These are phyloP conservation scores for Nicotiana attenuata DNA, from an alignment of 257 asterid genomes.

Conservation along the genomic window DNA sequence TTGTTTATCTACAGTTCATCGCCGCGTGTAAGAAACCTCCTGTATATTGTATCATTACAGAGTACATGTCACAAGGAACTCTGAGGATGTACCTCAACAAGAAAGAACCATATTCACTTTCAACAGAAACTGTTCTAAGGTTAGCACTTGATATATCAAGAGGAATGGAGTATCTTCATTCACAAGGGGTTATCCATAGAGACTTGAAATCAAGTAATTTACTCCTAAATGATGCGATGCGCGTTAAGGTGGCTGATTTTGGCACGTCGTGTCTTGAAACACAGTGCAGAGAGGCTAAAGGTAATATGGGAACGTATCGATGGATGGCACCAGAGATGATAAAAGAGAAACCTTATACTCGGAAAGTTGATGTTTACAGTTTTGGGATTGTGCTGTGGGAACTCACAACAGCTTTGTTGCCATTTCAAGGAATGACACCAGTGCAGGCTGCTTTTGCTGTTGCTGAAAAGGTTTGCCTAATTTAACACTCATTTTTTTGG, in stretches of 20 bases:
- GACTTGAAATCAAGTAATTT: constrained; percentile 30
- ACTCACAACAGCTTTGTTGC: constrained; percentile 55
- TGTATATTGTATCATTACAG: constrained; percentile 39
- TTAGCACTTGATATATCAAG: constrained; percentile 39
- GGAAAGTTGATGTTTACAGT: constrained; percentile 67
- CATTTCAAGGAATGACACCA: constrained; percentile 59
- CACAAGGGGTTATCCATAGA: constrained; percentile 41
- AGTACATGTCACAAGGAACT: constrained; percentile 44
- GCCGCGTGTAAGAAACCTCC: constrained; percentile 42
- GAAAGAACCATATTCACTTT: constrained; percentile 40
- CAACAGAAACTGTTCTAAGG: constrained; percentile 35
- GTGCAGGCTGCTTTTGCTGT: constrained; percentile 74
- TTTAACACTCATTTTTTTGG: background rate
- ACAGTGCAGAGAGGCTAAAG: constrained; percentile 30
- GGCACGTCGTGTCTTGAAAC: constrained; percentile 35
- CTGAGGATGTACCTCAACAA: constrained; percentile 42
- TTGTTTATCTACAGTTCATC: constrained; percentile 22
- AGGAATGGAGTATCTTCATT: constrained; percentile 41
- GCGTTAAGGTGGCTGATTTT: constrained; percentile 33
- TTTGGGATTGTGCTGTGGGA: constrained; percentile 67
- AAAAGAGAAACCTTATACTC: constrained; percentile 46
- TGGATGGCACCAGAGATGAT: constrained; percentile 60
- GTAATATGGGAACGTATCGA: constrained; percentile 39
- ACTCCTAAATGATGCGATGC: constrained; percentile 29
- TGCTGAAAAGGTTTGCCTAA: constrained; percentile 31